Evolutionary conservation across 2,329 filamentous ascomycete genomes (phyloP), one percentile per base, ranked within the genome.

Genomic region (Curvularia verruculosa): DNA sequence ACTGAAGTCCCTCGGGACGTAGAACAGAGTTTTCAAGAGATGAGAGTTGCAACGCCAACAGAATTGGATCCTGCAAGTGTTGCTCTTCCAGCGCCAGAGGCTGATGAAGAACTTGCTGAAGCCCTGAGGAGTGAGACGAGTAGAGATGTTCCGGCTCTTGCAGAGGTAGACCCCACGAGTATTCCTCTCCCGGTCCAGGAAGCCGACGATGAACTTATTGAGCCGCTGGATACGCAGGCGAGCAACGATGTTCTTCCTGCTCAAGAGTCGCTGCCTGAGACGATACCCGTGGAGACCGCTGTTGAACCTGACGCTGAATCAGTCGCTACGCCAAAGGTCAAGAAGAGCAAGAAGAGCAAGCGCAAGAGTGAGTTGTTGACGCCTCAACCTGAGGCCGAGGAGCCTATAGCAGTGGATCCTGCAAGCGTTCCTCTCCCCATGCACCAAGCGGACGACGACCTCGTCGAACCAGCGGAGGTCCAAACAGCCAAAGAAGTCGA

Each of bases 291-390:
- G 2, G 37, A 49, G 8, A n/a, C 36, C 1, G 3, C 31, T 34
- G 19, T 21, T 36, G 46, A 49, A 29, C 13, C 31, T 24, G 46
- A 54, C 24, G 18, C 31, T 24, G 46, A 50, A 7, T 9, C 19
- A 5, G 15, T 21, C n/a, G 10, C n/a, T 36, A 54, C 40, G 10
- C 40, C 52, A 4, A 59, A 59, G 31, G 24, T 13, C n/a, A 57
- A 59, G n/a, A 59, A 56, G 43, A 34, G 24, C 8, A 59, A 59
- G 43, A 59, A 59, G 37, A 46, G 10, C 21, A 57, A 54, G 47
- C 37, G 23, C 13, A 54, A 60, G 49, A 54, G 49, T 37, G 50
- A 28, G 5, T 39, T 31, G n/a, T n/a, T 43, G 28, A 56, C 43
- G 36, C 40, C 54, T 23, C 40, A 50, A 21, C 46, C 54, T 31